Evolutionary conservation across 139 green algal species (phyloP).

Genomic region (Bryopsis sp.): DNA sequence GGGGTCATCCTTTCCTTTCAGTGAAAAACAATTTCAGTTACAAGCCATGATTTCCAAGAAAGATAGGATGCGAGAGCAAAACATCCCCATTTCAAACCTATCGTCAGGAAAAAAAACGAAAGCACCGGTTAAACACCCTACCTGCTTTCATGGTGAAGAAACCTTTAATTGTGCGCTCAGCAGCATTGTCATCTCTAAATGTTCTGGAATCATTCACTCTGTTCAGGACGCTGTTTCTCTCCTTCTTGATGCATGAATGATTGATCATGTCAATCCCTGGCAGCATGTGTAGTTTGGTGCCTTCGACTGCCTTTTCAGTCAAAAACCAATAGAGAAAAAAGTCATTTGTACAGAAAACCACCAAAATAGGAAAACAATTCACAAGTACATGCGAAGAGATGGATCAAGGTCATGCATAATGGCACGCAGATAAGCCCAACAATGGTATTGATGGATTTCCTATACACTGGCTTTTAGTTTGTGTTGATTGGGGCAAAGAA

Average conservation of each 20-base stretch:
- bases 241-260: conserved; percentile 17
- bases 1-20: no score
- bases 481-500: not conserved
- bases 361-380: no score
- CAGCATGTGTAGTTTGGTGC: conserved; percentile 33
- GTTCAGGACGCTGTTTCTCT: conserved; percentile 22
- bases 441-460: no score
- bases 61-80: not conserved
- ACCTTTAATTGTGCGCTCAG: not conserved
- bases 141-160: conserved; percentile 52
- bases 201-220: not conserved
- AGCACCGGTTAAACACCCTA: not conserved
- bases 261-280: conserved; percentile 43
- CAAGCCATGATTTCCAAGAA: not conserved
- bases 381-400: no score
- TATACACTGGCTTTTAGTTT: not conserved
- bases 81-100: not conserved
- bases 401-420: no score
- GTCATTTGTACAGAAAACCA: no score
- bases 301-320: conserved; percentile 18
- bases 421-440: no score
- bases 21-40: not conserved
- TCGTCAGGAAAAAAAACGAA: not conserved
- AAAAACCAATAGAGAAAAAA: no score
- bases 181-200: not conserved